Evolutionary conservation across 2,329 filamentous ascomycete species (phyloP).

Genomic region (Talaromyces sp.): DNA sequence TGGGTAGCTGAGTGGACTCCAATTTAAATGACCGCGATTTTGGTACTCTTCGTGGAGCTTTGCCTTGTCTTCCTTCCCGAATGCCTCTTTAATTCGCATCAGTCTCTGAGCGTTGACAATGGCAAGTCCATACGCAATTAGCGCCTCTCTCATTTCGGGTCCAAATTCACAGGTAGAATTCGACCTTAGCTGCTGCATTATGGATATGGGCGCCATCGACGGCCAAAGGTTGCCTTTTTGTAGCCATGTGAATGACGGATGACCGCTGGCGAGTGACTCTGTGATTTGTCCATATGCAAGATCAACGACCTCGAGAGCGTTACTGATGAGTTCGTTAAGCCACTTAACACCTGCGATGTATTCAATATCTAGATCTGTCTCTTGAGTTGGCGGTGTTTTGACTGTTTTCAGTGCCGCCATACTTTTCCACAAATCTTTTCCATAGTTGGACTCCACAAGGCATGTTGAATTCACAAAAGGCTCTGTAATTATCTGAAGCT

Average conservation of each 20-base stretch:
- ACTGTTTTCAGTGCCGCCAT: constrained; percentile 1
- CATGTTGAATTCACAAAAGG: not conserved
- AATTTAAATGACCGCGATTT: constrained; percentile 51
- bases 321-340: not conserved
- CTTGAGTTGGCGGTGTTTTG: not conserved
- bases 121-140: constrained; percentile 36
- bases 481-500: not conserved
- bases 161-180: constrained; percentile 24
- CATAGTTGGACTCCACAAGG: constrained; percentile 4
- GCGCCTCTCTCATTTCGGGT: constrained; percentile 25
- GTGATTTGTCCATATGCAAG: not conserved
- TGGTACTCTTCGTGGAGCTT: constrained; percentile 37
- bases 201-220: constrained; percentile 29
- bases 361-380: not conserved
- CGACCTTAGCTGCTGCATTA: constrained; percentile 41
- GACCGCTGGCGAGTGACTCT: not conserved
- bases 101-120: constrained; percentile 40
- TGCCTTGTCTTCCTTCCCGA: constrained; percentile 21
- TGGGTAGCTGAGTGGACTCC: constrained; percentile 47
- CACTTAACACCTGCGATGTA: not conserved
- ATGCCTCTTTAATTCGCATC: constrained; percentile 36
- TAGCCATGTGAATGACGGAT: constrained; percentile 30
- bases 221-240: constrained; percentile 37
- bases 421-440: not conserved
- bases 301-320: not conserved